phyloP scores from a whole-genome alignment of 768 basidiomycete species.

The Pisolithus sp. region DNA sequence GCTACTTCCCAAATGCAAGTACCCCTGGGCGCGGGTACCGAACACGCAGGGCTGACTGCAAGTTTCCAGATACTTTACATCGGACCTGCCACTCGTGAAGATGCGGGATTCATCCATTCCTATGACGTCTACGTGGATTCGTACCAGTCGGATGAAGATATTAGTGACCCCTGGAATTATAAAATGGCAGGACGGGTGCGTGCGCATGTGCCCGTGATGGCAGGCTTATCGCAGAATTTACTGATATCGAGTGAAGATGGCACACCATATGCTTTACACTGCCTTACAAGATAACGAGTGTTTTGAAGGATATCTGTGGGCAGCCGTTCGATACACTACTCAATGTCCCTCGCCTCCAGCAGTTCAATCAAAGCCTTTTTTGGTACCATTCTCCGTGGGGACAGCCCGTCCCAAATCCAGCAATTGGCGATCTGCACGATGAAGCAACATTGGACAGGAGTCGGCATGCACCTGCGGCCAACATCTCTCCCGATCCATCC shows the following conservation, averaged over 20 bases:
- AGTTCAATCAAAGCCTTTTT: constrained; percentile 38
- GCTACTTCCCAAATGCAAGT: constrained; percentile 46
- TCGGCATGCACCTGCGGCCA: constrained; percentile 34
- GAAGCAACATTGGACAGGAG: constrained; percentile 14
- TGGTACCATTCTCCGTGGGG: constrained; percentile 49
- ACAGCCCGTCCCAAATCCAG: constrained; percentile 36
- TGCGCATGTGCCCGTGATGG: constrained; percentile 4
- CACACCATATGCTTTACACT: constrained; percentile 49
- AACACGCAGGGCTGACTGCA: not conserved
- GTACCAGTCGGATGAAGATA: constrained; percentile 39
- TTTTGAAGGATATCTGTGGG: constrained; percentile 48
- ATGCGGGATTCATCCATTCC: constrained; percentile 41
- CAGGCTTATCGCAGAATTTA: not conserved
- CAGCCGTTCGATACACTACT: constrained; percentile 45
- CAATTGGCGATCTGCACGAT: constrained; percentile 12
- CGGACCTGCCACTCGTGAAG: constrained; percentile 42
- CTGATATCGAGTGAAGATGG: constrained; percentile 28
- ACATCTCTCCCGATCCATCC: constrained; percentile 36
- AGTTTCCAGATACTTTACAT: constrained; percentile 38
- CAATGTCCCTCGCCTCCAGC: constrained; percentile 42
- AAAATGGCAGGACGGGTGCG: constrained; percentile 39
- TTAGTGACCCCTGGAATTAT: constrained; percentile 30
- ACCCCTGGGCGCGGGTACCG: not conserved
- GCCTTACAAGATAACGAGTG: constrained; percentile 37
- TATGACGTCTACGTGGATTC: constrained; percentile 46